phyloP scores from a whole-genome alignment of 768 basidiomycete genomes.

The Russula dissimulans region DNA sequence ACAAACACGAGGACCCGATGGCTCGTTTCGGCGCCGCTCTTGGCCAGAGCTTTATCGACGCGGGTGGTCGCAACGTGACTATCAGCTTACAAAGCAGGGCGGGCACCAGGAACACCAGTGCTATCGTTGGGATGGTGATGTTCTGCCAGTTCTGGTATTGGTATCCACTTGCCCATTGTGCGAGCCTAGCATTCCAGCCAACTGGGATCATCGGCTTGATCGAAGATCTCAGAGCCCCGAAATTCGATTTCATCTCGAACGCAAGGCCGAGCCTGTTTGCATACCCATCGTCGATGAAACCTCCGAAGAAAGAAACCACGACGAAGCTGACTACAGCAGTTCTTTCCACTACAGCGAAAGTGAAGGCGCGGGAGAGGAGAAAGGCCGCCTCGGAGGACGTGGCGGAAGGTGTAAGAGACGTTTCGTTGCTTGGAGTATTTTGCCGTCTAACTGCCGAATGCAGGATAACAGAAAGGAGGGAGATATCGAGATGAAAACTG shows the following conservation, averaged over 20 bases:
- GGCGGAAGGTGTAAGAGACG: slow-evolving; percentile 67
- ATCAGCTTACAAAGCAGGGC: slow-evolving; percentile 90
- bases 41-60: slow-evolving; percentile 95
- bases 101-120: slow-evolving; percentile 85
- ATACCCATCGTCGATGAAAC: slow-evolving; percentile 78
- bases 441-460: slow-evolving; percentile 42
- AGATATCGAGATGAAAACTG: slow-evolving; percentile 74
- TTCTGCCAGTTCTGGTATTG: slow-evolving; percentile 99
- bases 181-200: slow-evolving; percentile 87
- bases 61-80: slow-evolving; percentile 93
- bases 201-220: slow-evolving; percentile 92
- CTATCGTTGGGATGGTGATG: slow-evolving; percentile 95
- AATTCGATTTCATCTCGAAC: slow-evolving; percentile 86
- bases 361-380: slow-evolving; percentile 90
- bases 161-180: slow-evolving; percentile 95
- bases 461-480: slow-evolving; percentile 44
- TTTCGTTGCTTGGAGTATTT: not conserved
- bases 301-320: slow-evolving; percentile 86
- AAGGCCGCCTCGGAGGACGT: slow-evolving; percentile 80
- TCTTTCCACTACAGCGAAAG: slow-evolving; percentile 92
- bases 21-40: slow-evolving; percentile 95
- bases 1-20: slow-evolving; percentile 99
- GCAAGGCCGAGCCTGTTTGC: slow-evolving; percentile 87
- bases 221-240: slow-evolving; percentile 81
- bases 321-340: slow-evolving; percentile 92